phyloP scores from a whole-genome alignment of 176 grass and related monocot species.

The Lolium perenne region DNA sequence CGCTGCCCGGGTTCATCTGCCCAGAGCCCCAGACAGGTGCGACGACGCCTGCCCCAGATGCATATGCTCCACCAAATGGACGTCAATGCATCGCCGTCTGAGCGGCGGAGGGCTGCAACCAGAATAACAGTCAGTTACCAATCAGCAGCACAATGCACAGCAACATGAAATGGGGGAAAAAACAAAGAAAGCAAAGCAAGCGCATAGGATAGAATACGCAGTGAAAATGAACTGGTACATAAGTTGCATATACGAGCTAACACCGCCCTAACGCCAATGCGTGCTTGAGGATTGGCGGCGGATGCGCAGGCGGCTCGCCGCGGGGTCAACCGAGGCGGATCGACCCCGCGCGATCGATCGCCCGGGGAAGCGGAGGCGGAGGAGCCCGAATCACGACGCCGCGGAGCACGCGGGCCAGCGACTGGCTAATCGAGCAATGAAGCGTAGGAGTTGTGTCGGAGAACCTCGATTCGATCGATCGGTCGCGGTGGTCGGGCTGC shows the following conservation, averaged over 20 bases:
- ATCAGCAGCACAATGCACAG: not conserved
- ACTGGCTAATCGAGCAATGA: not conserved
- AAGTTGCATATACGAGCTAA: not conserved
- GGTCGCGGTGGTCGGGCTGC: not conserved
- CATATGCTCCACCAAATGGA: constrained; percentile 18
- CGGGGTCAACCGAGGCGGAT: not conserved
- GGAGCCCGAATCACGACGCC: not conserved
- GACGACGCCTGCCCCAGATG: constrained; percentile 35
- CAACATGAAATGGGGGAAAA: too few relatives aligned
- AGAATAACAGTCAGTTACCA: constrained; percentile 17
- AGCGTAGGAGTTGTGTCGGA: not conserved
- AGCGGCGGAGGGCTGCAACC: not conserved
- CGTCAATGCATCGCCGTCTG: constrained; percentile 8
- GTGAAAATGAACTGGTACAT: not conserved
- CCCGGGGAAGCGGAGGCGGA: not conserved
- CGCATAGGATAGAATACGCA: too few relatives aligned
- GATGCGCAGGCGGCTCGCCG: not conserved
- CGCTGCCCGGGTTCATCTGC: too few relatives aligned
- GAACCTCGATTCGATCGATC: not conserved
- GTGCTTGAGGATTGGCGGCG: not conserved
- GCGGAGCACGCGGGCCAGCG: not conserved
- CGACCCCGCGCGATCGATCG: constrained; percentile 22
- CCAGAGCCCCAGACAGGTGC: not conserved
- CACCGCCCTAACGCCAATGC: not conserved
- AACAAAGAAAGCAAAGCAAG: not conserved